Percentiles rank a stretch among this genome's conserved stretches.
These are phyloP conservation scores for Monotropa hypopitys DNA, from an alignment of 179 eudicot species.

Conservation along the genomic window DNA sequence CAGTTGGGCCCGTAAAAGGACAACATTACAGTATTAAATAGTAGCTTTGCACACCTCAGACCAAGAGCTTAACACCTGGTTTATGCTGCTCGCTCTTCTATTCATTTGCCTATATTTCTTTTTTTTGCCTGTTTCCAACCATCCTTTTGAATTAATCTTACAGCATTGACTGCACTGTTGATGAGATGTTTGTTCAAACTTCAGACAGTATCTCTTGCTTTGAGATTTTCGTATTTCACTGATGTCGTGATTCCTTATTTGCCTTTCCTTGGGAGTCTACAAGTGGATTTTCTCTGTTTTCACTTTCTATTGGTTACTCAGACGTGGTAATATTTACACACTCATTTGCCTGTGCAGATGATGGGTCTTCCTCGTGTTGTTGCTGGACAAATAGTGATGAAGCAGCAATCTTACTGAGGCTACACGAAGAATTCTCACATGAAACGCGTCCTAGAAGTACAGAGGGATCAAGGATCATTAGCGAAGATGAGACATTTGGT, in stretches of 20 bases:
- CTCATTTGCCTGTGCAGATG: constrained; percentile 33
- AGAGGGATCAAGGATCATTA: constrained; percentile 13
- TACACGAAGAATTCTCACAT: constrained; percentile 28
- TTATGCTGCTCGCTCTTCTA: not conserved
- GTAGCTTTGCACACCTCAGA: not conserved
- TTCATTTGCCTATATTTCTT: not conserved
- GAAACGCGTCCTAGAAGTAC: constrained; percentile 17
- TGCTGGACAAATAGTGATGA: constrained; percentile 68
- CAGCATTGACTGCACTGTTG: not conserved
- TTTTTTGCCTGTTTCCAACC: not conserved
- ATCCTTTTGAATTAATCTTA: not conserved
- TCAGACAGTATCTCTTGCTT: not conserved
- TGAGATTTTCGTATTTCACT: not conserved
- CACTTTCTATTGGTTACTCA: not conserved
- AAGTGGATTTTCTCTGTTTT: not conserved
- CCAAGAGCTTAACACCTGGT: not conserved
- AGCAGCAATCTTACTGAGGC: constrained; percentile 47
- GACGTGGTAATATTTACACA: not conserved
- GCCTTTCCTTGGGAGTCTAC: not conserved
- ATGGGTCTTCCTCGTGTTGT: constrained; percentile 64
- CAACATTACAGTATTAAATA: not conserved
- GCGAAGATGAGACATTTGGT: constrained; percentile 12
- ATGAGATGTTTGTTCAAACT: not conserved
- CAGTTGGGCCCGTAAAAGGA: not conserved
- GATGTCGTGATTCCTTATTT: not conserved